Conservation (phyloP, 1,139 yeast genomes). For the Lodderomyces pseudojiufengensis region DNA sequence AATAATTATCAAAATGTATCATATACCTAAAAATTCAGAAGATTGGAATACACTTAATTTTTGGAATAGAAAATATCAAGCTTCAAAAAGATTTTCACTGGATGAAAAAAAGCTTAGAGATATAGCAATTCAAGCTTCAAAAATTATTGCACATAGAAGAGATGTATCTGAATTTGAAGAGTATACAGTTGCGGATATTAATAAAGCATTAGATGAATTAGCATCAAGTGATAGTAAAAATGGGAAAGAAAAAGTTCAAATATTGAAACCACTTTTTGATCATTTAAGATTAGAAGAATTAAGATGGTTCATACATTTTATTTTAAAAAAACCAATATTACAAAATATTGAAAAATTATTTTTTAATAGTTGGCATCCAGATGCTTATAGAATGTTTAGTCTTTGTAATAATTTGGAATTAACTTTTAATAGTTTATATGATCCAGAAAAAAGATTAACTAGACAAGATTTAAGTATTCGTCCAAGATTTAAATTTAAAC, state of each 20-base stretch:
- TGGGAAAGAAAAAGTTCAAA: constrained; percentile 32
- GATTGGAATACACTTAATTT: constrained; percentile 32
- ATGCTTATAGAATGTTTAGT: constrained; percentile 61
- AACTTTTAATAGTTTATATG: constrained; percentile 57
- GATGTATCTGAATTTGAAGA: constrained; percentile 40
- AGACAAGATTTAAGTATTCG: constrained; percentile 45
- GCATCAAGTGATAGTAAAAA: constrained; percentile 28
- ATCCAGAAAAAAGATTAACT: constrained; percentile 43
- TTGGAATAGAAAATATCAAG: constrained; percentile 41
- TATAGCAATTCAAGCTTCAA: constrained; percentile 39
- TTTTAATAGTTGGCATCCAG: constrained; percentile 74
- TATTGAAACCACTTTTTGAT: constrained; percentile 51
- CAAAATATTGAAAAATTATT: constrained; percentile 62
- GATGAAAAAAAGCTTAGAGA: constrained; percentile 37
- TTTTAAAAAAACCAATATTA: constrained; percentile 57
- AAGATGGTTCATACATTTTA: constrained; percentile 64
- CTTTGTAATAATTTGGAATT: constrained; percentile 64
- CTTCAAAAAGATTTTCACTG: constrained; percentile 13
- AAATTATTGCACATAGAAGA: constrained; percentile 47
- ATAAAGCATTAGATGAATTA: constrained; percentile 48
- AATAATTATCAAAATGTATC: constrained; percentile 33
- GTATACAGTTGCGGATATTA: constrained; percentile 56
- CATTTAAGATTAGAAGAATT: constrained; percentile 61
- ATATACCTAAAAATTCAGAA: constrained; percentile 33
- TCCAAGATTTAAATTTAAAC: constrained; percentile 57